These are phyloP conservation scores for Pulveroboletus sp. DNA, from an alignment of 768 basidiomycete genomes.

Conservation along the genomic window DNA sequence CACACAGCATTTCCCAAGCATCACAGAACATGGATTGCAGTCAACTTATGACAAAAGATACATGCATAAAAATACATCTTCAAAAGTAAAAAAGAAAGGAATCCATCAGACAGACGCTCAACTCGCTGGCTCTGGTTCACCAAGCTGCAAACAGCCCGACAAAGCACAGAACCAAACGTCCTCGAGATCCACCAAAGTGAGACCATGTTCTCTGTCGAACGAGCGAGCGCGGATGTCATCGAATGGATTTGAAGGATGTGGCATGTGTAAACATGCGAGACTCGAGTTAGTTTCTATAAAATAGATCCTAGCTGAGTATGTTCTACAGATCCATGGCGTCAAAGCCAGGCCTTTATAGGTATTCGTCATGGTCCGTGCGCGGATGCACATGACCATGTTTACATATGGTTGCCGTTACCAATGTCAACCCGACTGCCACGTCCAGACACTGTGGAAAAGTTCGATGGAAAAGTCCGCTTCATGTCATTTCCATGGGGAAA, in stretches of 20 bases:
- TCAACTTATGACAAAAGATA: neutral
- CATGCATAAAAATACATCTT: neutral
- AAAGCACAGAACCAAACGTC: conserved; percentile 53
- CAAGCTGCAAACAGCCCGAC: conserved; percentile 27
- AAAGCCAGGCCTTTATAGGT: conserved; percentile 31
- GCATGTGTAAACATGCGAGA: conserved; percentile 80
- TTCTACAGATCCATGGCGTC: conserved; percentile 45
- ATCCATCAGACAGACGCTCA: conserved; percentile 67
- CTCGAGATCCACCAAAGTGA: conserved; percentile 45
- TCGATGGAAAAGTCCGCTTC: neutral
- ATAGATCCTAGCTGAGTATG: conserved; percentile 83
- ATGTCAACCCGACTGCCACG: neutral
- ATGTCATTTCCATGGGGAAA: neutral
- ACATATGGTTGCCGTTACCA: neutral
- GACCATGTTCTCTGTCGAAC: conserved; percentile 66
- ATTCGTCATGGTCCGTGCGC: conserved; percentile 35
- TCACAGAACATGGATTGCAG: neutral
- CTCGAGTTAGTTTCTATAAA: conserved; percentile 77
- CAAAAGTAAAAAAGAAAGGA: conserved; percentile 8
- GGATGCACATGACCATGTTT: conserved; percentile 17
- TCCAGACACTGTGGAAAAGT: no score
- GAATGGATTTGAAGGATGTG: conserved; percentile 68
- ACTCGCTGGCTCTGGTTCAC: conserved; percentile 44
- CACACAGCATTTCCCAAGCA: no score
- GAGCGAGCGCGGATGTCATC: conserved; percentile 66